Base-by-base conservation (phyloP, 805 yeast species). In the Starmerella sp. region DNA sequence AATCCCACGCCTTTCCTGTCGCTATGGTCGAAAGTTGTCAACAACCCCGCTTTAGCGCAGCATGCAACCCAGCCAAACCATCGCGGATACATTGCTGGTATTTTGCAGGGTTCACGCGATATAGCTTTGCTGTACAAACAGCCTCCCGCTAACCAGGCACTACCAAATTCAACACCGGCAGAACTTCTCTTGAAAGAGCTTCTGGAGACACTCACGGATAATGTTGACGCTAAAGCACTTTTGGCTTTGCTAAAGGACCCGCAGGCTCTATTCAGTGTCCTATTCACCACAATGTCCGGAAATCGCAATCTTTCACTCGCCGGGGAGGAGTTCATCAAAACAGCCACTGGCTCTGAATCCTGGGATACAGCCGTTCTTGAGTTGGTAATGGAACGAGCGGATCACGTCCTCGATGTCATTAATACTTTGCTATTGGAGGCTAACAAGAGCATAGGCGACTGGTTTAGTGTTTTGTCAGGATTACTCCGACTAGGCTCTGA, bases 391-490 rank as follows among this genome's bases (percentile, higher is more conserved):
- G 15, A 28, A 3, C 5, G 47, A 11, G 43, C 62, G 1, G 55
- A 45, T 9, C 14, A 14, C 10, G 14, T 48, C 1, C 30, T 59
- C 0, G 30, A 28, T 10, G 55, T 39, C 6, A 5, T 59, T n/a
- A 47, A 50, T 22, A 22, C 47, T 5, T 31, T 59, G 1, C 34
- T 54, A 3, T 5, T 28, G 7, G 58, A 53, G 6, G 58, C 62
- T 1, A 11, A 51, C 3, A 45, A 47, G 9, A 52, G 51, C 3
- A 14, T 31, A 6, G 35, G 43, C 4, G 22, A 53, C 1, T 57
- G 57, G 60, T 52, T 59, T 1, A 51, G 55, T 8, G 55, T 48
- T 2, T 30, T 59, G 36, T 54, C 62, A 1, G 62, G 62, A 2
- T 32, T 59, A 6, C 28, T 54, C 11, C 8, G 42, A 34, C 37